Base-by-base conservation (phyloP, 2,329 filamentous ascomycete species). In the Arthrobotrys iridis region DNA sequence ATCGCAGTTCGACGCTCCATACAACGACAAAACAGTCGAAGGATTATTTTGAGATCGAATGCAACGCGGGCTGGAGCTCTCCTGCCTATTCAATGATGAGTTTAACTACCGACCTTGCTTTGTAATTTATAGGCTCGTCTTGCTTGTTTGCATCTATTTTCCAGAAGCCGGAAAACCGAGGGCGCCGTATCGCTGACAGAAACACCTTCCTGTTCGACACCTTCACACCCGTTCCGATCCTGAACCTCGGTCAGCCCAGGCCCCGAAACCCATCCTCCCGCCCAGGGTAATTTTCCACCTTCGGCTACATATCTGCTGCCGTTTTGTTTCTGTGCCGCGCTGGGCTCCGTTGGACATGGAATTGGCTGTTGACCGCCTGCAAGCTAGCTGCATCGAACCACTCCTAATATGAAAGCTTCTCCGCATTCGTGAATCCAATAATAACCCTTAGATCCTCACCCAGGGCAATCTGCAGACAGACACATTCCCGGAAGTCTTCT, bases 141-240 rank as follows among this genome's bases (percentile, higher is more conserved):
- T 37, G 46, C 35, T 35, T 33, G 24, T 18, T 30, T n/a, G 45
- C 24, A 48, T 18, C 11, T 48, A 13, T 62, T 70, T 65, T 73
- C 68, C 52, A 65, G 68, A 73, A 73, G 68, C 60, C 50, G 60
- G 60, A 59, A 65, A 58, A 52, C 37, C 15, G 37, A 46, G 40
- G 43, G 22, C 15, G 37, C n/a, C 41, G 33, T 50, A 45, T 58
- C 28, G 62, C 52, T 62, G 70, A 64, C 70, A 74, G 70, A 62
- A 74, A 52, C 62, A 66, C 70, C 70, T 74, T 74, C 70, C 70
- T 66, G 52, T 74, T 74, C 70, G 45, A 74, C 45, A 57, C 52
- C 70, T 62, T 74, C 70, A 67, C 59, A 65, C 15, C 68, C 68
- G 68, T 73, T 65, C 68, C 62, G 62, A 66, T 62, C 37, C 62